Evolutionary conservation across 345 rosid species (phyloP).

Genomic region (Aquilaria sinensis): DNA sequence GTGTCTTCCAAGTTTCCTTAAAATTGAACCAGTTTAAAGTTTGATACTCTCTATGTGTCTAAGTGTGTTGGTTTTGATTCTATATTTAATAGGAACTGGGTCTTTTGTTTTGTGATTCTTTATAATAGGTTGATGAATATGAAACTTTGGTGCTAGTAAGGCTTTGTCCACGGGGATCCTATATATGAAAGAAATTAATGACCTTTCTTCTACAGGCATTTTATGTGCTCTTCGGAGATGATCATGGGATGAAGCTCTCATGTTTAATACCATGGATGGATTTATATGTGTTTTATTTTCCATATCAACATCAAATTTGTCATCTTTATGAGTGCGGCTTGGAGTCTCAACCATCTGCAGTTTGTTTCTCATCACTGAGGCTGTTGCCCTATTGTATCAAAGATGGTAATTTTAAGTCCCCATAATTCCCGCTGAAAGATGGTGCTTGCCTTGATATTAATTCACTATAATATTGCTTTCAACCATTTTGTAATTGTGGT

Average conservation of each 20-base stretch:
- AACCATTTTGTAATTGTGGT: not conserved
- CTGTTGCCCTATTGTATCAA: slow-evolving; percentile 40
- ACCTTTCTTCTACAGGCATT: slow-evolving; percentile 35
- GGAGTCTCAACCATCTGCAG: slow-evolving; percentile 66
- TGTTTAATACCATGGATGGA: slow-evolving; percentile 47
- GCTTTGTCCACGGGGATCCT: too few relatives aligned
- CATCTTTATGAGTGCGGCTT: slow-evolving; percentile 73
- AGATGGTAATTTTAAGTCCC: slow-evolving; percentile 40
- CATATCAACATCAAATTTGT: slow-evolving; percentile 64
- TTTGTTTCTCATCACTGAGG: slow-evolving; percentile 44
- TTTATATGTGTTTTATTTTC: slow-evolving; percentile 58
- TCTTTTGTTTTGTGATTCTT: too few relatives aligned
- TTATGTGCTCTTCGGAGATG: slow-evolving; percentile 46
- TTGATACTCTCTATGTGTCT: too few relatives aligned
- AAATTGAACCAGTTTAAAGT: too few relatives aligned
- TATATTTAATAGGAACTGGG: too few relatives aligned
- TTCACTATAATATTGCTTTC: not conserved
- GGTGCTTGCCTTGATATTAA: not conserved
- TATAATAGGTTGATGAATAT: too few relatives aligned
- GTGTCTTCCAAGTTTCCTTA: not conserved
- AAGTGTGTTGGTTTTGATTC: too few relatives aligned
- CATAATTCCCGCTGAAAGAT: too few relatives aligned
- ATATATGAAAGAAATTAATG: too few relatives aligned
- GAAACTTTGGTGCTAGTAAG: too few relatives aligned
- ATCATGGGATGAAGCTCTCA: slow-evolving; percentile 46